Conservation (phyloP, 805 yeast species). For the Candida insectorum region DNA sequence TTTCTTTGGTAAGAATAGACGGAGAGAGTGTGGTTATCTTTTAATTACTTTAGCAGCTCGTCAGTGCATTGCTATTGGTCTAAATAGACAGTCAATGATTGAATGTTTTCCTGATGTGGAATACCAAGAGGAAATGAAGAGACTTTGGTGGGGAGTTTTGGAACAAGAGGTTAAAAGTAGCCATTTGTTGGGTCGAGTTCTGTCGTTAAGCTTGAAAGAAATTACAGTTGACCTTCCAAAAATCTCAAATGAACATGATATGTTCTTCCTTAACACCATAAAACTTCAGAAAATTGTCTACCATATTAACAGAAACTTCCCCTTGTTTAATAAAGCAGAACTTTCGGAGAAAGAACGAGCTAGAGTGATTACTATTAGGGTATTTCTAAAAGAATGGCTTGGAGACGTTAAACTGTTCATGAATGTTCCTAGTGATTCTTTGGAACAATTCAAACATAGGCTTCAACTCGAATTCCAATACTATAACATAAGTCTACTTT, state of each 20-base stretch:
- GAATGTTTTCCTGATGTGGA: slow-evolving; percentile 2
- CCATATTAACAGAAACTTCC: not conserved
- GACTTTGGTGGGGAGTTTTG: slow-evolving; percentile 44
- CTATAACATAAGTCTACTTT: not conserved
- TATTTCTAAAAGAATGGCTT: not conserved
- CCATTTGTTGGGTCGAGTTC: slow-evolving; percentile 4
- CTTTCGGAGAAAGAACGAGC: not conserved
- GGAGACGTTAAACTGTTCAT: too few relatives aligned
- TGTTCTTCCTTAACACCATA: not conserved
- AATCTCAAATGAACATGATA: not conserved
- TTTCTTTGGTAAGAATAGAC: slow-evolving; percentile 2
- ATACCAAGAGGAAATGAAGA: slow-evolving; percentile 30
- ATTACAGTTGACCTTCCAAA: not conserved
- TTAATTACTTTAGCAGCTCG: slow-evolving; percentile 4
- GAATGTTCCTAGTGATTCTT: too few relatives aligned
- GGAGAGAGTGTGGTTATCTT: slow-evolving; percentile 7
- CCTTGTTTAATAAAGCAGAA: not conserved
- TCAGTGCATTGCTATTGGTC: slow-evolving; percentile 7
- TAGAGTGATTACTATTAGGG: not conserved
- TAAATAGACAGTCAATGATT: slow-evolving; percentile 5
- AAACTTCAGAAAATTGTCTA: not conserved
- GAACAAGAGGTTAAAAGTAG: slow-evolving; percentile 27
- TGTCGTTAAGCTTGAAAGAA: slow-evolving; percentile 1
- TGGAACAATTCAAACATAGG: too few relatives aligned
- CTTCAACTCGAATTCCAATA: not conserved